phyloP scores from a whole-genome alignment of 768 basidiomycete genomes.

The Kwoniella newhampshirensis region DNA sequence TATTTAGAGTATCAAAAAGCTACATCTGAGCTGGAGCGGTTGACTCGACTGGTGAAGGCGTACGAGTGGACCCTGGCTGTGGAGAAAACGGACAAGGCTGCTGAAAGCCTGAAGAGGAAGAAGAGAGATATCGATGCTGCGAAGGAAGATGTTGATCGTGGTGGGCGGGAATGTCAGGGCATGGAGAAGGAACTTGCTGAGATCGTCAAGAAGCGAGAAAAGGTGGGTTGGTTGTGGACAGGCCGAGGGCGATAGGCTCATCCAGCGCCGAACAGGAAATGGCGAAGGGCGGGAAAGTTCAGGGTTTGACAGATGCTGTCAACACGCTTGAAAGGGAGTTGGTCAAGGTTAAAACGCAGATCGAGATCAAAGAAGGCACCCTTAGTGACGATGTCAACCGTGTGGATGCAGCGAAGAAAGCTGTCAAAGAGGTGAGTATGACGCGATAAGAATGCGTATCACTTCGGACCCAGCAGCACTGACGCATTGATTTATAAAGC shows the following conservation, averaged over 20 bases:
- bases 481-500: slow-evolving; percentile 54
- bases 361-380: slow-evolving; percentile 72
- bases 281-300: slow-evolving; percentile 87
- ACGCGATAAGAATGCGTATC: not conserved
- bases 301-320: slow-evolving; percentile 77
- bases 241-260: not conserved
- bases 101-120: slow-evolving; percentile 31
- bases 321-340: slow-evolving; percentile 73
- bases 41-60: slow-evolving; percentile 76
- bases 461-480: slow-evolving; percentile 1
- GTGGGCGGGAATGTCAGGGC: slow-evolving; percentile 59
- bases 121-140: slow-evolving; percentile 41
- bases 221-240: slow-evolving; percentile 39
- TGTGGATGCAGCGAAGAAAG: slow-evolving; percentile 59
- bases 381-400: slow-evolving; percentile 75
- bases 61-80: slow-evolving; percentile 71
- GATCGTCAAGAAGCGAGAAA: slow-evolving; percentile 73
- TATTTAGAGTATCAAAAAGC: slow-evolving; percentile 89
- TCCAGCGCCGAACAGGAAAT: slow-evolving; percentile 61
- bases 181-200: slow-evolving; percentile 65
- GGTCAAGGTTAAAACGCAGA: slow-evolving; percentile 78
- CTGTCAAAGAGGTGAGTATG: slow-evolving; percentile 63
- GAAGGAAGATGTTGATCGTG: slow-evolving; percentile 51
- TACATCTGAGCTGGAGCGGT: slow-evolving; percentile 78
- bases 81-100: slow-evolving; percentile 50